These are phyloP conservation scores for Phytophthora sp. DNA, from an alignment of 352 stramenopile genomes.

Conservation along the genomic window DNA sequence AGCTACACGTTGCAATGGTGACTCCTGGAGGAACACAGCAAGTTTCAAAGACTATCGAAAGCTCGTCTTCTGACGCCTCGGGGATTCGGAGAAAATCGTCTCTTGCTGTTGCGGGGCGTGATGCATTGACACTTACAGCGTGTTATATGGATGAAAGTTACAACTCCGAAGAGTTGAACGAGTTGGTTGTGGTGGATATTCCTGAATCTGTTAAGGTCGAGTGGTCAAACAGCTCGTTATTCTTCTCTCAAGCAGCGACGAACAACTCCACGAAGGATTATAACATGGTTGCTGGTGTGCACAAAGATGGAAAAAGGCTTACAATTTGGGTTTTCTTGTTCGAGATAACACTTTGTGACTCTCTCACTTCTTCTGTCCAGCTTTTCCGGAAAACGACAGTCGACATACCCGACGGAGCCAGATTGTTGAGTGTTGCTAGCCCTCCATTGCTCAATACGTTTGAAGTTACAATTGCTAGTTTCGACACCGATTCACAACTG, in stretches of 20 bases:
- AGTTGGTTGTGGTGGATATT: slow-evolving; percentile 44
- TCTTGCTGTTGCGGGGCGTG: not conserved
- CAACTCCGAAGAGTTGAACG: slow-evolving; percentile 28
- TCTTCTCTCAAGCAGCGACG: slow-evolving; percentile 36
- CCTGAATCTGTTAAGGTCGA: slow-evolving; percentile 59
- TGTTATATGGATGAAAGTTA: slow-evolving; percentile 44
- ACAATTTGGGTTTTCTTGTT: slow-evolving; percentile 71
- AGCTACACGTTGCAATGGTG: slow-evolving; percentile 42
- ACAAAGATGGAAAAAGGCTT: slow-evolving; percentile 42
- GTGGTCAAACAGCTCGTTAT: slow-evolving; percentile 52
- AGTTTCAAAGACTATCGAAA: slow-evolving; percentile 3
- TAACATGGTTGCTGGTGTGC: slow-evolving; percentile 61
- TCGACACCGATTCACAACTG: slow-evolving; percentile 47
- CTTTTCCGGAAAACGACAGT: slow-evolving; percentile 56
- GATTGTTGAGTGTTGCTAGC: slow-evolving; percentile 43
- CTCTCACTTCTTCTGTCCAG: slow-evolving; percentile 29
- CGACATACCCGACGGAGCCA: slow-evolving; percentile 34
- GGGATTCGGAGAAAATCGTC: not conserved
- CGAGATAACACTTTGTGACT: slow-evolving; percentile 11
- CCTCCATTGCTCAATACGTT: slow-evolving; percentile 58
- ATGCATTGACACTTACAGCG: slow-evolving; percentile 18
- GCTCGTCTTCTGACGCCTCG: not conserved
- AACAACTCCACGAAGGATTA: slow-evolving; percentile 58
- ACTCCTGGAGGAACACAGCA: not conserved
- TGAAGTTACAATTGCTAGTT: slow-evolving; percentile 52